Conservation (phyloP, 768 basidiomycete species). For the Melanogaster broomeanus region DNA sequence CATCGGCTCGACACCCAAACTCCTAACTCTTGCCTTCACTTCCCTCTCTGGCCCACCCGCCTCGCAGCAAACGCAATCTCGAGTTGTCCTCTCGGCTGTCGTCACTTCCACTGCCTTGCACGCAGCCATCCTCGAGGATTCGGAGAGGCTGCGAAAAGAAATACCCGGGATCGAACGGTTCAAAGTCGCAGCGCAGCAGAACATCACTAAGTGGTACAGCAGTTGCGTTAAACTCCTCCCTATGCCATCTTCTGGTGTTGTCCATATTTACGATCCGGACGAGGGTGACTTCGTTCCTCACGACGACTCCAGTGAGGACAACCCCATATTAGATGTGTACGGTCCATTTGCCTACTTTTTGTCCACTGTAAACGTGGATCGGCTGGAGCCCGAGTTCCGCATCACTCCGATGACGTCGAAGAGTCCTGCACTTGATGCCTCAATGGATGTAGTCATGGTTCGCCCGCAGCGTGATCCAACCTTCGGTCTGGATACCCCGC, state of each 20-base stretch:
- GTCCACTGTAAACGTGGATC: conserved; percentile 78
- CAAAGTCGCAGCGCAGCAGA: conserved; percentile 80
- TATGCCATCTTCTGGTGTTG: conserved; percentile 35
- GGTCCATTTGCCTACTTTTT: conserved; percentile 91
- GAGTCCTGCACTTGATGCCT: conserved; percentile 43
- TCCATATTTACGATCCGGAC: conserved; percentile 63
- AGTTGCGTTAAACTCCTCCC: conserved; percentile 61
- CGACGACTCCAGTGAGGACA: conserved; percentile 33
- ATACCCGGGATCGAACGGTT: conserved; percentile 84
- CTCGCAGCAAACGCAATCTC: conserved; percentile 18
- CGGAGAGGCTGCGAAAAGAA: conserved; percentile 67
- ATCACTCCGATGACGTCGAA: conserved; percentile 65
- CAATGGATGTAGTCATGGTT: conserved; percentile 76
- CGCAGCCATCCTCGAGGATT: conserved; percentile 81
- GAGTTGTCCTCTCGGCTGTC: conserved; percentile 60
- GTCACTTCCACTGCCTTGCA: conserved; percentile 87
- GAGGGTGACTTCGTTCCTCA: conserved; percentile 49
- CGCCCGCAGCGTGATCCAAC: conserved; percentile 68
- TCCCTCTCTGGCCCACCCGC: conserved; percentile 39
- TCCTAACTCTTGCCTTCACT: conserved; percentile 57
- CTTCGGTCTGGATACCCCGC: conserved; percentile 41
- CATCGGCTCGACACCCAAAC: conserved; percentile 34
- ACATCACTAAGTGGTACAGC: conserved; percentile 71
- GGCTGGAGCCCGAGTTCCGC: conserved; percentile 81
- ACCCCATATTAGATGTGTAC: conserved; percentile 46